Base-by-base conservation (phyloP, 2,329 filamentous ascomycete species). In the Thyridium curvatum region DNA sequence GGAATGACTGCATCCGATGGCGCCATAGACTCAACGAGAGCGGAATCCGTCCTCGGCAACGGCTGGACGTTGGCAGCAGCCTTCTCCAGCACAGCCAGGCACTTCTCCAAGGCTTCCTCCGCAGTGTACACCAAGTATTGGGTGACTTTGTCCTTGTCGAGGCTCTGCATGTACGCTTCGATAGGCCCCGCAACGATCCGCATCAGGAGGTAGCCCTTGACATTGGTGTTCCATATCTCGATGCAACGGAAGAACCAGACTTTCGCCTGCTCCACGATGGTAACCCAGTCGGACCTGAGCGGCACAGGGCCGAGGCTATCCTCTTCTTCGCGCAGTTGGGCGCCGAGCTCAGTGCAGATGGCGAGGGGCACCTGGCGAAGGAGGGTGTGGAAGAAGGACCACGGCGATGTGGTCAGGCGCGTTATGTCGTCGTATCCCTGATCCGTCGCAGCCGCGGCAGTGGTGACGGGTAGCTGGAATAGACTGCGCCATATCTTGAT, bases 151-250 rank as follows among this genome's bases (percentile, higher is more conserved):
- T 26, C 21, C 21, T 26, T 26, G 10, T 10, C 10, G 21, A 26
- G 21, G 10, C 10, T 10, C 21, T 26, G 21, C 21, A 26, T 26
- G 21, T 26, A 26, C 21, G 21, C 21, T 26, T 26, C 21, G 21
- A 26, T 26, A 26, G 21, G 21, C 21, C 21, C 59, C 4, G 47
- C 47, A 1, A 72, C 47, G 12, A 68, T 46, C 8, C 50, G 50
- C 2, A 56, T 44, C 10, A 77, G 58, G 15, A 79, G 35, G 30
- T 68, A 68, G 0, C 69, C 69, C 45, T 78, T 79, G 15, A 71
- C 54, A 39, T 77, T 79, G 0, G 72, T 77, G 51, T 78, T 72
- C 2, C 72, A 74, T 26, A 59, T 60, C 34, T 61, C 46, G n/a
- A 77, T 57, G 8, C 54, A 58, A 6, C 48, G 44, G 33, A 69